Evolutionary conservation across 208 protist species (phyloP), one percentile per base, ranked within the genome.

Genomic region (Tritrichomonas foetus): DNA sequence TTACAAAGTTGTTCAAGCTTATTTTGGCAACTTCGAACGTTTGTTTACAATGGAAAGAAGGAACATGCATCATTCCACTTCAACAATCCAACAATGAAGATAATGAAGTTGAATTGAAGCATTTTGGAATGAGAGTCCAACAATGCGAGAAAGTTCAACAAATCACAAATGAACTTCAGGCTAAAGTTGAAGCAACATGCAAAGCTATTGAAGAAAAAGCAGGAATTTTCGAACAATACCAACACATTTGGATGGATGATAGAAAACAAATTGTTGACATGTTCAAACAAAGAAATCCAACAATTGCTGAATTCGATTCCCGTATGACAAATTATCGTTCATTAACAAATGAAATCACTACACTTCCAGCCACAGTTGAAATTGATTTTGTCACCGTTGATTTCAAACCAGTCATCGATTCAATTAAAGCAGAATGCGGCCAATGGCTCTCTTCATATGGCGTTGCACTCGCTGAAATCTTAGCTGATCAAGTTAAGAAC

Each of bases 221-320:
- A 33, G 20, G 33, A 27, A 53, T 39, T 36, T 89, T 89, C 41
- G 44, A 93, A 9, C 22, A 53, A 27, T 78, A 93, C 16, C 66
- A 93, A 39, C 33, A 41, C 33, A 61, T 94, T 49, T 94, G 94
- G 94, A 80, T 93, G 3, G 66, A 93, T 57, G 78, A 93, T 36
- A 94, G 57, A 53, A 57, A 93, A 33, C 16, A 30, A 39, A 78
- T 93, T 13, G 47, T 93, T 44, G 94, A 94, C 41, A 66, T 41
- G 8, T 94, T 94, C 22, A 84, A 66, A 33, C n/a, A 75, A 49
- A 39, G 82, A 55, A 61, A 92, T 89, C 78, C 50, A 55, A 25
- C 78, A 64, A 93, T 94, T 13, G 53, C 72, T n/a, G 50, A 80
- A 39, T 93, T 80, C 27, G 64, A 75, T 93, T 8, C 44, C 30